These are phyloP conservation scores for Rhodotorula kratochvilovae DNA, from an alignment of 768 basidiomycete genomes.

Conservation along the genomic window DNA sequence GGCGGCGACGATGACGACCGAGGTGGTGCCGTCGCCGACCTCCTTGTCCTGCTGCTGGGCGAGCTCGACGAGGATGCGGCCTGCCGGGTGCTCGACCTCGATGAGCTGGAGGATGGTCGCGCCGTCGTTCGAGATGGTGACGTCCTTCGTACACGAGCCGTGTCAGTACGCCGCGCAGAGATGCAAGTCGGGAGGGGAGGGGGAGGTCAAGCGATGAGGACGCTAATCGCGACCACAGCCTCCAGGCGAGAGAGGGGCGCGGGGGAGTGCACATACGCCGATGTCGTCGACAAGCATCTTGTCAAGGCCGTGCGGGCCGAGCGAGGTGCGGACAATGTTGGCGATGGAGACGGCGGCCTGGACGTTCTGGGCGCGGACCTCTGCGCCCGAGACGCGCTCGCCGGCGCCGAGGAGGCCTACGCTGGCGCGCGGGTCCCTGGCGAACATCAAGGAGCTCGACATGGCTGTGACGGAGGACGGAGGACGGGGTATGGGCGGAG, in stretches of 20 bases:
- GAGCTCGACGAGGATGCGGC: constrained; percentile 93
- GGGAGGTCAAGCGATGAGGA: no score
- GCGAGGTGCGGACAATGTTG: constrained; percentile 91
- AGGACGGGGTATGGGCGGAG: no score
- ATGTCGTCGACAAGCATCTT: constrained; percentile 83
- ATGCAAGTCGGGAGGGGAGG: background rate
- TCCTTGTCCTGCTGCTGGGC: constrained; percentile 95
- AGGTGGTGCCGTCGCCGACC: constrained; percentile 98
- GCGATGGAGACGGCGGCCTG: constrained; percentile 93
- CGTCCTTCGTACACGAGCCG: constrained; percentile 63
- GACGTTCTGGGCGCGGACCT: constrained; percentile 55
- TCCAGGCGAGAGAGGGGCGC: no score
- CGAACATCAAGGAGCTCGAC: constrained; percentile 24
- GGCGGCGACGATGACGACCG: constrained; percentile 96
- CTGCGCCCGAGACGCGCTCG: constrained; percentile 35
- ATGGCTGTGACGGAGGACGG: constrained; percentile 1
- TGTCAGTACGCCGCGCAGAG: background rate
- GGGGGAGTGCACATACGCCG: constrained; percentile 60
- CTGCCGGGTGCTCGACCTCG: constrained; percentile 93
- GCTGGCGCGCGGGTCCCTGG: constrained; percentile 24
- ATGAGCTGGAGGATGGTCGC: constrained; percentile 95
- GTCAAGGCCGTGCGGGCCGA: constrained; percentile 90
- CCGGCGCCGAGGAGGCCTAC: constrained; percentile 32
- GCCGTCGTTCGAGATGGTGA: constrained; percentile 98
- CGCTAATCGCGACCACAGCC: no score